Percentiles rank a stretch among this genome's conserved stretches.
phyloP scores from a whole-genome alignment of 805 yeast genomes.

The Wickerhamomyces queroliae region DNA sequence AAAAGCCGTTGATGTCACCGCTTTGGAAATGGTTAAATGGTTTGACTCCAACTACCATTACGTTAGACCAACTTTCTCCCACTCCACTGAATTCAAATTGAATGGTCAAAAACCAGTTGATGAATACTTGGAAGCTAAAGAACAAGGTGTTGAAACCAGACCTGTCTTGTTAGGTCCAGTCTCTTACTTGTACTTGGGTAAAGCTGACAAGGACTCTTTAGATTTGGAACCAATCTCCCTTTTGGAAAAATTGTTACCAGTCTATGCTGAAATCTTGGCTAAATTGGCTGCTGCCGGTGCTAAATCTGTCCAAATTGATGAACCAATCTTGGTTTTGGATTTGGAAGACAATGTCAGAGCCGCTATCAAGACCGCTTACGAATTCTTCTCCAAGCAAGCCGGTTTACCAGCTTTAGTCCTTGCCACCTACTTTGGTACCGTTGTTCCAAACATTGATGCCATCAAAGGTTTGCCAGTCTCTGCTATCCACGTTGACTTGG shows the following conservation, averaged over 20 bases:
- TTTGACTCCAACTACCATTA: constrained; percentile 99
- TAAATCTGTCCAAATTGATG: constrained; percentile 91
- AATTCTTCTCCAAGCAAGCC: constrained; percentile 58
- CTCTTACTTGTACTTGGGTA: constrained; percentile 91
- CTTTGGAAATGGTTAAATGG: constrained; percentile 99
- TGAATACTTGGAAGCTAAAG: constrained; percentile 98
- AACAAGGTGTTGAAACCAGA: constrained; percentile 91
- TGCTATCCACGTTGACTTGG: constrained; percentile 95
- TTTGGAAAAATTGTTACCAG: constrained; percentile 86
- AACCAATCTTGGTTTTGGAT: constrained; percentile 94
- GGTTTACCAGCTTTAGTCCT: constrained; percentile 75
- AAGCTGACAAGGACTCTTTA: constrained; percentile 95
- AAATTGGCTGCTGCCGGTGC: constrained; percentile 95
- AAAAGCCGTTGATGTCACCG: constrained; percentile 95
- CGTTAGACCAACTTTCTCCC: constrained; percentile 98
- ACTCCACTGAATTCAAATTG: constrained; percentile 92
- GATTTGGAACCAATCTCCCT: constrained; percentile 92
- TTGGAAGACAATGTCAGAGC: constrained; percentile 77
- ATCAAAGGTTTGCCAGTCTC: constrained; percentile 87
- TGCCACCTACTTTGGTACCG: constrained; percentile 97
- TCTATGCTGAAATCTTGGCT: constrained; percentile 81
- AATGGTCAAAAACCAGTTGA: constrained; percentile 95
- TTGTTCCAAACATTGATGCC: constrained; percentile 90
- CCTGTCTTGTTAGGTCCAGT: constrained; percentile 97
- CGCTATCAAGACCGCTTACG: constrained; percentile 87